phyloP scores from a whole-genome alignment of 2,329 filamentous ascomycete species.

The Cladosporium austrohemisphaericum region DNA sequence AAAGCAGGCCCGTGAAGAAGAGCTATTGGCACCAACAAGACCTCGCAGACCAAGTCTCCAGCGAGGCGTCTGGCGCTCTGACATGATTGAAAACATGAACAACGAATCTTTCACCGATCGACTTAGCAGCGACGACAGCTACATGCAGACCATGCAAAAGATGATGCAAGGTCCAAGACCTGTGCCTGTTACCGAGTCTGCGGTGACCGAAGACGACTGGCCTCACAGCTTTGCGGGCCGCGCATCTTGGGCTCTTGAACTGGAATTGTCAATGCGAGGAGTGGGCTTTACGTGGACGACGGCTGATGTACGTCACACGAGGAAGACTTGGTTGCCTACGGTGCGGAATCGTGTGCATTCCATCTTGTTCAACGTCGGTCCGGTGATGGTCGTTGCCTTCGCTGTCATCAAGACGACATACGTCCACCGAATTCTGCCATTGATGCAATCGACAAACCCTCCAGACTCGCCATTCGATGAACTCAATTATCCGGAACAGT shows the following conservation, averaged over 20 bases:
- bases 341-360: conserved; percentile 39
- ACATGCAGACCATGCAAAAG: conserved; percentile 20
- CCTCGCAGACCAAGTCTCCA: conserved; percentile 18
- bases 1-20: not conserved
- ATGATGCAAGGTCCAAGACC: conserved; percentile 25
- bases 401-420: conserved; percentile 35
- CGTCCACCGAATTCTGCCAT: conserved; percentile 25
- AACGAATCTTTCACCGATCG: conserved; percentile 23
- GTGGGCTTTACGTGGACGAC: conserved; percentile 46
- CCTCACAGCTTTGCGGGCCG: conserved; percentile 38
- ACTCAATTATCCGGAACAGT: conserved; percentile 34
- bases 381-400: conserved; percentile 37
- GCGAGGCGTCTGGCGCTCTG: conserved; percentile 20
- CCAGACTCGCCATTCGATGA: conserved; percentile 33
- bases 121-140: conserved; percentile 21
- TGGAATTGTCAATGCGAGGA: conserved; percentile 44
- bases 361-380: conserved; percentile 37
- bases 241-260: conserved; percentile 43
- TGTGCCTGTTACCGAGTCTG: conserved; percentile 34
- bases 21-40: not conserved
- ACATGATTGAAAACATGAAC: conserved; percentile 26
- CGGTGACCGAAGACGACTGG: conserved; percentile 38
- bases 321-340: conserved; percentile 43
- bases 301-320: conserved; percentile 43
- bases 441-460: conserved; percentile 10